Percentiles rank a stretch among this genome's conserved stretches.
Evolutionary conservation across 768 basidiomycete species (phyloP).

Genomic region (Suillus subaureus): DNA sequence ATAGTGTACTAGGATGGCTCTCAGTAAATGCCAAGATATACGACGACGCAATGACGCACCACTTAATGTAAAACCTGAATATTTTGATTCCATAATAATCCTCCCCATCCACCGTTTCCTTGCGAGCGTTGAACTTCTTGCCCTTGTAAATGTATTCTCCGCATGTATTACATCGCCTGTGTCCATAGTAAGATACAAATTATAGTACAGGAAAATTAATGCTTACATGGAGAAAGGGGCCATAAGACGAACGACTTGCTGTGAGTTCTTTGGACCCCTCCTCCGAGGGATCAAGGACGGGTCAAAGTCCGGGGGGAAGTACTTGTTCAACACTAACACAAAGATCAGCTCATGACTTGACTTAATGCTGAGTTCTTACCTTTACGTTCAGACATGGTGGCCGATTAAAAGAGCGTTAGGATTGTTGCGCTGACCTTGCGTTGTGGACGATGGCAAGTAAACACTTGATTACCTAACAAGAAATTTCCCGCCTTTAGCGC

Average conservation of each 20-base stretch:
- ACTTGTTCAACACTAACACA: constrained; percentile 82
- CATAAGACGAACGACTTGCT: constrained; percentile 98
- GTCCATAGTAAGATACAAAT: constrained; percentile 15
- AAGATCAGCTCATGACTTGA: constrained; percentile 10
- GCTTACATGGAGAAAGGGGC: constrained; percentile 96
- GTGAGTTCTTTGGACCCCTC: constrained; percentile 89
- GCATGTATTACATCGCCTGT: constrained; percentile 90
- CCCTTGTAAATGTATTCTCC: constrained; percentile 99
- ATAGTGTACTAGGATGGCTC: constrained; percentile 69
- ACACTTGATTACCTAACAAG: constrained; percentile 33
- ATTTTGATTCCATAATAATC: constrained; percentile 99
- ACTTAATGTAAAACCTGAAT: constrained; percentile 91
- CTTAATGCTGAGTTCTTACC: constrained; percentile 40
- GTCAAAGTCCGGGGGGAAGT: constrained; percentile 98
- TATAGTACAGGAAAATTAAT: background rate
- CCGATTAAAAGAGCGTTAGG: constrained; percentile 3
- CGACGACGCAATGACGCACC: constrained; percentile 52
- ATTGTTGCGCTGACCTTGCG: background rate
- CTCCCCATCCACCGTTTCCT: constrained; percentile 96
- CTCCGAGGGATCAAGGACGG: constrained; percentile 93
- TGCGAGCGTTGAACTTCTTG: constrained; percentile 99
- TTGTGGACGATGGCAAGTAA: background rate
- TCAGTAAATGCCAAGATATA: background rate
- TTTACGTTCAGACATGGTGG: constrained; percentile 83
- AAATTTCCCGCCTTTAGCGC: constrained; percentile 33